A percentile compares a stretch with the other conserved stretches of the same genome.
Conservation (phyloP, 805 yeast genomes). For the Lipomyces oligophaga region DNA sequence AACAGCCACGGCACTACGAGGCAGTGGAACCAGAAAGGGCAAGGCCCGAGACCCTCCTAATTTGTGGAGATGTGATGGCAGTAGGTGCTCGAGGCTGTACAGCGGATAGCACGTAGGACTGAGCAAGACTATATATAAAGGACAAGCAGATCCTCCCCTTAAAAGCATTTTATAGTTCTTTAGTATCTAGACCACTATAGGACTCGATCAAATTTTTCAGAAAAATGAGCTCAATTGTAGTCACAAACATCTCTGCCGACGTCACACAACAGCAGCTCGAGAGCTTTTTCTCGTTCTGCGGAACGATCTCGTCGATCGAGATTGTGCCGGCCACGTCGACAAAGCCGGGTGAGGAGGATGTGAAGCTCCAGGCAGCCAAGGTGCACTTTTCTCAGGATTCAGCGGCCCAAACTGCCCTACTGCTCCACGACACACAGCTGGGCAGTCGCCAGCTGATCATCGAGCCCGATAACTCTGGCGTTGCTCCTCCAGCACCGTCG, state of each 20-base stretch:
- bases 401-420: constrained; percentile 67
- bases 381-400: constrained; percentile 54
- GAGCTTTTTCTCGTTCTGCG: constrained; percentile 75
- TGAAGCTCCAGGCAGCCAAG: constrained; percentile 42
- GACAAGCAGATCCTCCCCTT: too few relatives aligned
- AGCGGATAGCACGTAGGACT: too few relatives aligned
- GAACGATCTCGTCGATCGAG: constrained; percentile 43
- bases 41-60: too few relatives aligned
- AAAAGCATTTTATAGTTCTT: too few relatives aligned
- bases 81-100: too few relatives aligned
- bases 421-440: constrained; percentile 70
- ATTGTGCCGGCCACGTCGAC: constrained; percentile 13
- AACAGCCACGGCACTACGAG: too few relatives aligned
- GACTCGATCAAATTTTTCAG: neutral
- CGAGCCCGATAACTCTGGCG: constrained; percentile 30
- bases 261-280: constrained; percentile 51
- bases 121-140: too few relatives aligned
- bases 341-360: constrained; percentile 34
- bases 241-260: constrained; percentile 51
- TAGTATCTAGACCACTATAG: too few relatives aligned
- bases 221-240: constrained; percentile 43
- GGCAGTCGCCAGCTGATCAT: constrained; percentile 56
- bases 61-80: too few relatives aligned
- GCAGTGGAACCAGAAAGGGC: too few relatives aligned
- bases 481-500: constrained; percentile 15